These are phyloP conservation scores for Starmerella bombicola DNA, from an alignment of 805 yeast genomes.

Conservation along the genomic window DNA sequence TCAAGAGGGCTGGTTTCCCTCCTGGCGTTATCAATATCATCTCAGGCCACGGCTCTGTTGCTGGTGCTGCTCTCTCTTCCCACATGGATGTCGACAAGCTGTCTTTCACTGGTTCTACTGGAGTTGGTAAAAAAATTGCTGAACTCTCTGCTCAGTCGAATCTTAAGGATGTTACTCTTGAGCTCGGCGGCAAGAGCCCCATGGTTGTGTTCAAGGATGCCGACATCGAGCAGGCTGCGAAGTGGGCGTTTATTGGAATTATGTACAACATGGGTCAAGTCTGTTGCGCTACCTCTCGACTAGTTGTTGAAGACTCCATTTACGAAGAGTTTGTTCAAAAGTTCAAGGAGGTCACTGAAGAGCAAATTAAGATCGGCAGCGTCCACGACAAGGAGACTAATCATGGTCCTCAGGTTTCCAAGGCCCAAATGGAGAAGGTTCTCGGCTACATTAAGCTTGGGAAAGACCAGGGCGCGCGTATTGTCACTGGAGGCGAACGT, in stretches of 20 bases:
- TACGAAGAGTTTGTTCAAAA: conserved; percentile 63
- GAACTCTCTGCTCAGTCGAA: conserved; percentile 65
- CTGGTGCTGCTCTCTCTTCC: conserved; percentile 66
- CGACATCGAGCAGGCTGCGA: conserved; percentile 60
- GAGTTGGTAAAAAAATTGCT: conserved; percentile 75
- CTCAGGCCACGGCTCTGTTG: conserved; percentile 73
- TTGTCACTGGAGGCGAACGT: conserved; percentile 76
- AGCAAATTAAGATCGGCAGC: conserved; percentile 53
- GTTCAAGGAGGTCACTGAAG: conserved; percentile 40
- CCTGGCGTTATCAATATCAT: conserved; percentile 81
- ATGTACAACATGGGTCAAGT: conserved; percentile 93
- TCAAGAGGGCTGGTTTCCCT: conserved; percentile 78
- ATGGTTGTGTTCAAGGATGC: conserved; percentile 80
- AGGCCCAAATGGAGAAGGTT: conserved; percentile 65
- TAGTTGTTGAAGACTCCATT: conserved; percentile 72
- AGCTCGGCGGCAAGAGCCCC: conserved; percentile 95
- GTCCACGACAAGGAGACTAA: conserved; percentile 66
- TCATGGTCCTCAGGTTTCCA: conserved; percentile 90
- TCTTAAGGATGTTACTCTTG: conserved; percentile 83
- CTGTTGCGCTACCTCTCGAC: conserved; percentile 89
- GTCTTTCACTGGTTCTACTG: conserved; percentile 93
- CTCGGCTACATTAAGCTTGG: conserved; percentile 67
- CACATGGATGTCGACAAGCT: conserved; percentile 79
- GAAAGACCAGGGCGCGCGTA: conserved; percentile 55
- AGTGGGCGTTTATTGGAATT: conserved; percentile 67